Conservation (phyloP, 2,329 filamentous ascomycete genomes). For the Tolypocladium tundrense region DNA sequence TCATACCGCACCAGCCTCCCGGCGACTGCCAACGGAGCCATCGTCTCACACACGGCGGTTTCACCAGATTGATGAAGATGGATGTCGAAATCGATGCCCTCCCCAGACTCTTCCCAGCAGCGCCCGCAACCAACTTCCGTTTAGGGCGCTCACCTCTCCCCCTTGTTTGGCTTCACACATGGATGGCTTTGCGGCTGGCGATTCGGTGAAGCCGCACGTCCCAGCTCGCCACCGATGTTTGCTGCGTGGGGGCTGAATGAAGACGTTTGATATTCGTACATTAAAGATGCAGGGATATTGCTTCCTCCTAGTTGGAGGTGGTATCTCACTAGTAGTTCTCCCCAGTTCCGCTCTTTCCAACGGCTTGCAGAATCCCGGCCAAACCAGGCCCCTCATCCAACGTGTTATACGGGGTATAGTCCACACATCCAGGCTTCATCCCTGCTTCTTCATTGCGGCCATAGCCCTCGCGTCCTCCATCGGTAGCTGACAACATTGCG, state of each 20-base stretch:
- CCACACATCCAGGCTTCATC: not conserved
- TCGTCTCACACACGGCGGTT: not conserved
- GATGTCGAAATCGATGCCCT: not conserved
- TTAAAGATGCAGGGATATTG: not conserved
- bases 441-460: not conserved
- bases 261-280: not conserved
- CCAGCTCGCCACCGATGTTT: not conserved
- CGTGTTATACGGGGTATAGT: too few relatives aligned
- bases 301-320: not conserved
- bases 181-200: not conserved
- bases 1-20: not conserved
- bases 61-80: too few relatives aligned
- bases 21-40: not conserved
- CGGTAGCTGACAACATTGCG: not conserved
- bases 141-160: not conserved
- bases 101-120: not conserved
- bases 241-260: not conserved
- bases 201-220: not conserved
- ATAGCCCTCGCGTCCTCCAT: not conserved
- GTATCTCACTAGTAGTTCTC: not conserved
- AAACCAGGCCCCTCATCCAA: not conserved
- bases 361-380: not conserved
- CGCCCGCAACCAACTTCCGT: not conserved
- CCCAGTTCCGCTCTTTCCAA: not conserved
- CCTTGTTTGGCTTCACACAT: not conserved